A percentile compares a stretch with the other conserved stretches of the same genome.
These are phyloP conservation scores for slime mould (Dictyostelium discoideum) DNA, from an alignment of 78 protist species.

Conservation along the genomic window DNA sequence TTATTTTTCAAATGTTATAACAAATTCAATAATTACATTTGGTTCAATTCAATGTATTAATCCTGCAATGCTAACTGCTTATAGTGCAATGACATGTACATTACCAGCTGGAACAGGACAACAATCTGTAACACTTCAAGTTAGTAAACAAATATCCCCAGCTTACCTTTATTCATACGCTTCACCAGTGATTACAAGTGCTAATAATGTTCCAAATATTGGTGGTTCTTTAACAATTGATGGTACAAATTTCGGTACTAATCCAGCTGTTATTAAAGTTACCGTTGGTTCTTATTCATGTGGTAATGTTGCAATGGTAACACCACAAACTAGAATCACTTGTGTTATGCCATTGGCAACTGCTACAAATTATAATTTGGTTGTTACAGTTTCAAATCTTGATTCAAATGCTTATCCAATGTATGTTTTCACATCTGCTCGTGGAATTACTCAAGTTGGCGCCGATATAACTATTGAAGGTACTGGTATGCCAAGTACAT, in stretches of 20 bases:
- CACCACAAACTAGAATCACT: neutral
- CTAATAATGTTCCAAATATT: neutral
- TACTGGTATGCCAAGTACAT: neutral
- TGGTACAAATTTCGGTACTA: neutral
- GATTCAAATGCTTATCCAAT: neutral
- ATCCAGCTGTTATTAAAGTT: neutral
- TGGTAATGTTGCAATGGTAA: neutral
- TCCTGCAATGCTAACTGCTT: neutral
- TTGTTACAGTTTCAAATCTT: neutral
- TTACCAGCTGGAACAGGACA: neutral
- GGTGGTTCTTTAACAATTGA: constrained; percentile 1
- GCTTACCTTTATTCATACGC: neutral
- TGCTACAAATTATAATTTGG: neutral
- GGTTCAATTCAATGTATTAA: neutral
- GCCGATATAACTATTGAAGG: neutral
- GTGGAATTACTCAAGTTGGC: neutral
- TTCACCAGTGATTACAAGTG: neutral
- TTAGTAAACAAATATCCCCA: neutral
- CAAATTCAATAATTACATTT: neutral
- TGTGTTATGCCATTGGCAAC: neutral
- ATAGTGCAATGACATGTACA: neutral
- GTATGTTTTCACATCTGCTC: neutral
- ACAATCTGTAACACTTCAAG: neutral
- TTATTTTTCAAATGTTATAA: neutral
- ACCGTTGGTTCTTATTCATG: neutral